Conservation (phyloP, 306 rosid genomes). For the Oemleria cerasiformis region DNA sequence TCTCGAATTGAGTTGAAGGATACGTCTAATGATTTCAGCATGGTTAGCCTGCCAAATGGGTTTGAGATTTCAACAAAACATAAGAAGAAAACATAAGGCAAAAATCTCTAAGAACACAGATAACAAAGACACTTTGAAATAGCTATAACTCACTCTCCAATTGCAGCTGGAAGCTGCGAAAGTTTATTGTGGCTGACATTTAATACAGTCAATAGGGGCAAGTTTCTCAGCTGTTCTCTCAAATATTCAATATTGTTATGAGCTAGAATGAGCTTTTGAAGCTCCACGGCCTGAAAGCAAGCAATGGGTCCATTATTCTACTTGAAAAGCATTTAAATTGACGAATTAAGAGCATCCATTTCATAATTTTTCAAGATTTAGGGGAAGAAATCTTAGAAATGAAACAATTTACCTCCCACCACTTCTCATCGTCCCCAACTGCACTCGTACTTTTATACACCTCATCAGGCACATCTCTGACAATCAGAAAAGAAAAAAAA, state of each 20-base stretch:
- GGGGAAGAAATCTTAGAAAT: neutral
- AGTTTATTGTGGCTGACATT: conserved; percentile 85
- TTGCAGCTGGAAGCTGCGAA: conserved; percentile 68
- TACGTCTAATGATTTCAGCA: conserved; percentile 71
- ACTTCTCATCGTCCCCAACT: conserved; percentile 61
- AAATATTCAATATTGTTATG: conserved; percentile 65
- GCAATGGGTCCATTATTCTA: neutral
- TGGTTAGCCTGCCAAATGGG: conserved; percentile 51
- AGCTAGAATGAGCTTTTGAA: conserved; percentile 81
- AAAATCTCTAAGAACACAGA: conserved; percentile 13
- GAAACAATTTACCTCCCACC: conserved; percentile 80
- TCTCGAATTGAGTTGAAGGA: conserved; percentile 55
- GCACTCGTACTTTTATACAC: conserved; percentile 70
- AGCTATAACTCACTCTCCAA: conserved; percentile 78
- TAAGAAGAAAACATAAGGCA: neutral
- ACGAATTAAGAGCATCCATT: neutral
- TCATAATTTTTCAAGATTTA: neutral
- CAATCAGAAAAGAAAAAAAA: neutral
- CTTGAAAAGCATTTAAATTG: neutral
- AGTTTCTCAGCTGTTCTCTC: conserved; percentile 68
- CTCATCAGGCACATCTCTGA: conserved; percentile 78
- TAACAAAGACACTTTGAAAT: neutral
- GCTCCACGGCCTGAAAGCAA: conserved; percentile 76
- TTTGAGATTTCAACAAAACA: neutral
- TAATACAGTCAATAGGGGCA: conserved; percentile 59